These are phyloP conservation scores for Xylaria telfairii DNA, from an alignment of 495 filamentous ascomycete species.

Conservation along the genomic window DNA sequence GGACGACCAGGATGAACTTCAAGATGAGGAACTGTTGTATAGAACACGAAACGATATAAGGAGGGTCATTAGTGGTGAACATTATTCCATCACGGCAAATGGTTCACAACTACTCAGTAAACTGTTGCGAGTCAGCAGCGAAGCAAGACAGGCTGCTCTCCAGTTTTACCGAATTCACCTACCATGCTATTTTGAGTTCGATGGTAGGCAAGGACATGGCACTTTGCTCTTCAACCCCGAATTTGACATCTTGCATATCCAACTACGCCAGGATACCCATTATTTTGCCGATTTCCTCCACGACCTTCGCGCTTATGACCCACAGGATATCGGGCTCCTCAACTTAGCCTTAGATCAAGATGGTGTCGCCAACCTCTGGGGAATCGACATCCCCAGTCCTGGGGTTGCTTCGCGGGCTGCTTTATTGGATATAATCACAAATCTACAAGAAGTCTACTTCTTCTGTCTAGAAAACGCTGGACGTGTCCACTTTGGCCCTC, in stretches of 20 bases:
- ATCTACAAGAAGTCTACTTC: slow-evolving; percentile 3
- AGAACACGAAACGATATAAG: not conserved
- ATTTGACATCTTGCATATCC: slow-evolving; percentile 1
- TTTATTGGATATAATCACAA: not conserved
- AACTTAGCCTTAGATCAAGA: slow-evolving; percentile 1
- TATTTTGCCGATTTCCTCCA: not conserved
- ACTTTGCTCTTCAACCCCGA: slow-evolving; percentile 15
- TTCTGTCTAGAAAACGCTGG: slow-evolving; percentile 4
- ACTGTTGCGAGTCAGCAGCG: slow-evolving; percentile 13
- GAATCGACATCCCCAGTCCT: not conserved
- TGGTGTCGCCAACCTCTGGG: not conserved
- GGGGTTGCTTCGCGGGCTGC: not conserved
- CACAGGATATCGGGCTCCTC: slow-evolving; percentile 6
- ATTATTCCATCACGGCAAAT: not conserved
- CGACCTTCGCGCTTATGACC: slow-evolving; percentile 13
- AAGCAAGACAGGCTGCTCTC: slow-evolving; percentile 15
- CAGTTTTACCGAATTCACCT: slow-evolving; percentile 11
- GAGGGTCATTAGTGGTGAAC: not conserved
- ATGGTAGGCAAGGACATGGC: not conserved
- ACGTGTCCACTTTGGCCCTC: slow-evolving; percentile 8
- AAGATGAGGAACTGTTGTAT: not conserved
- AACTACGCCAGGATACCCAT: not conserved
- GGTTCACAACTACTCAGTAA: slow-evolving; percentile 6
- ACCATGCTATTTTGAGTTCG: not conserved
- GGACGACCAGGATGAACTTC: not conserved